phyloP scores from a whole-genome alignment of 495 filamentous ascomycete species.

The Aspergillus conjunctus region DNA sequence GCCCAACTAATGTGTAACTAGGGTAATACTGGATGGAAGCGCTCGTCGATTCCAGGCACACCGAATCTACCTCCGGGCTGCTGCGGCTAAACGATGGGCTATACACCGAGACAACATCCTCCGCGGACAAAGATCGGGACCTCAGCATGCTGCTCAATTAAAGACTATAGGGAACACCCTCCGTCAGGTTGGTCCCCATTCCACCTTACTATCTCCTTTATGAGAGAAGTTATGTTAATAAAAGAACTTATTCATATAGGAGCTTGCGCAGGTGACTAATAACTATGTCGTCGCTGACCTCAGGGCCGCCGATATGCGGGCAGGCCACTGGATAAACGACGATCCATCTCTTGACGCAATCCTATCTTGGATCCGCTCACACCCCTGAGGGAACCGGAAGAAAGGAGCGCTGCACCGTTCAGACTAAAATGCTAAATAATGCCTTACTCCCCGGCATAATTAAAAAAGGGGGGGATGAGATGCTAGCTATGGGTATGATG shows the following conservation, averaged over 20 bases:
- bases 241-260: conserved; percentile 43
- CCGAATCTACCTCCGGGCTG: conserved; percentile 78
- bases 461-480: conserved; percentile 7
- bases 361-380: conserved; percentile 46
- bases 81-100: conserved; percentile 78
- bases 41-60: conserved; percentile 82
- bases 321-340: conserved; percentile 74
- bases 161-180: conserved; percentile 61
- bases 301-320: conserved; percentile 60
- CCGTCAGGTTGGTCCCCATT: conserved; percentile 57
- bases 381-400: conserved; percentile 26
- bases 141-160: conserved; percentile 59
- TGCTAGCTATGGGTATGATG: conserved; percentile 12
- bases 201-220: neutral
- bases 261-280: conserved; percentile 68
- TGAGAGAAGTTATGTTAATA: neutral
- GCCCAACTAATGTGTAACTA: conserved; percentile 31
- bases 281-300: conserved; percentile 67
- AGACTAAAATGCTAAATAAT: neutral
- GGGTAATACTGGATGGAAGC: conserved; percentile 76
- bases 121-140: conserved; percentile 61
- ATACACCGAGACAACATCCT: conserved; percentile 69
- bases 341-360: conserved; percentile 60
- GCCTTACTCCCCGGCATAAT: neutral
- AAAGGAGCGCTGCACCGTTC: neutral